phyloP scores from a whole-genome alignment of 1,139 yeast genomes.

The Kurtzmaniella quercitrusa region DNA sequence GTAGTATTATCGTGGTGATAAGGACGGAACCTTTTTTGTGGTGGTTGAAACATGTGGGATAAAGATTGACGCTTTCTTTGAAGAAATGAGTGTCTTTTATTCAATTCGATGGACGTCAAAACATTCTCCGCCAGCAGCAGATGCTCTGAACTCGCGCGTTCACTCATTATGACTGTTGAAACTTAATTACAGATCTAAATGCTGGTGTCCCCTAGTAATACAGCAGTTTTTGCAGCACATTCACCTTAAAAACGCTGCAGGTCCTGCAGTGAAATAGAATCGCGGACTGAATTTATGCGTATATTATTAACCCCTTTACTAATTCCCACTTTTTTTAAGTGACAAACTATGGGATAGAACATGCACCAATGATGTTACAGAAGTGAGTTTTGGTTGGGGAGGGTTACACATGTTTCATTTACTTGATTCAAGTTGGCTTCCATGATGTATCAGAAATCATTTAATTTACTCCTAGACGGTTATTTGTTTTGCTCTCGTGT shows the following conservation, averaged over 20 bases:
- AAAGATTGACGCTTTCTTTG: conserved; percentile 3
- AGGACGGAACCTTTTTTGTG: conserved; percentile 2
- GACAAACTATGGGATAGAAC: too few relatives aligned
- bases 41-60: conserved; percentile 7
- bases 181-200: background rate
- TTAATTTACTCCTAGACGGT: too few relatives aligned
- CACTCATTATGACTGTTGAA: background rate
- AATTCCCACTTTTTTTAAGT: background rate
- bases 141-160: background rate
- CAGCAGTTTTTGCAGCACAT: conserved; percentile 1
- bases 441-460: too few relatives aligned
- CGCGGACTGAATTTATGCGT: background rate
- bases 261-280: background rate
- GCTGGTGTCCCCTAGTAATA: background rate
- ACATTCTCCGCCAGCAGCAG: background rate
- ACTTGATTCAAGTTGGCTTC: too few relatives aligned
- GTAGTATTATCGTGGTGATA: background rate
- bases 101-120: background rate
- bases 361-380: too few relatives aligned
- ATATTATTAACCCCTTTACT: background rate
- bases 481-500: too few relatives aligned
- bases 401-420: too few relatives aligned
- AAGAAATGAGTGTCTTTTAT: background rate
- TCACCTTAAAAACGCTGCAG: background rate
- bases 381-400: too few relatives aligned